Percentiles rank a stretch among this genome's conserved stretches.
These are phyloP conservation scores for Veloporphyrellus conicus DNA, from an alignment of 1,284 basidiomycete genomes.

Conservation along the genomic window DNA sequence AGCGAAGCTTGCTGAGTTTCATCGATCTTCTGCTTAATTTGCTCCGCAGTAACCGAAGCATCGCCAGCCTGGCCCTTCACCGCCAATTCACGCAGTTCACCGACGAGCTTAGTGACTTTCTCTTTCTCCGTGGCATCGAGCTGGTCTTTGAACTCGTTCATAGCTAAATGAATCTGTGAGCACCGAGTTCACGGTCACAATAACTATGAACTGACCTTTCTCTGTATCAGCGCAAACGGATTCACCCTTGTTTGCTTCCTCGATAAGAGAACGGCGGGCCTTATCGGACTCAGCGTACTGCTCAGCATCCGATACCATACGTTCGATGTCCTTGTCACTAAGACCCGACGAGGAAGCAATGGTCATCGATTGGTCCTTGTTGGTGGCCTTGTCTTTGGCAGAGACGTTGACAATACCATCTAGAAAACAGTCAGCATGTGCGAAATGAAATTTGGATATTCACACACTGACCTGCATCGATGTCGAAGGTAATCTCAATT, in stretches of 20 bases:
- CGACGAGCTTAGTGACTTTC: conserved; percentile 84
- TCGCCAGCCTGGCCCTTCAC: conserved; percentile 89
- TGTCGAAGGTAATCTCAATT: conserved; percentile 98
- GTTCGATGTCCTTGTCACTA: conserved; percentile 94
- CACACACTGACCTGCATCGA: conserved; percentile 76
- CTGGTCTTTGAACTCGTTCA: conserved; percentile 97
- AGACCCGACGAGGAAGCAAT: conserved; percentile 97
- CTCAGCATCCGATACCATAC: conserved; percentile 95
- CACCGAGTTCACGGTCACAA: neutral
- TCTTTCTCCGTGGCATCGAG: conserved; percentile 89
- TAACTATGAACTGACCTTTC: conserved; percentile 60
- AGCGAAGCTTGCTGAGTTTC: conserved; percentile 97
- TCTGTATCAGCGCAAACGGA: conserved; percentile 93
- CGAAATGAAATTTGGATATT: neutral
- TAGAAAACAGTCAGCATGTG: conserved; percentile 21
- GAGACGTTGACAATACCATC: conserved; percentile 96
- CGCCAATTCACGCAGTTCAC: conserved; percentile 86
- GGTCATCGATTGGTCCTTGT: conserved; percentile 96
- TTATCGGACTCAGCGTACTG: conserved; percentile 91
- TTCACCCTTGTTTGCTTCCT: conserved; percentile 97
- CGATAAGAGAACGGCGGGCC: conserved; percentile 82
- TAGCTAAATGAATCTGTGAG: conserved; percentile 48
- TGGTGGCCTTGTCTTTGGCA: conserved; percentile 96
- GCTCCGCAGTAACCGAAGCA: conserved; percentile 74
- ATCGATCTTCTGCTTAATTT: conserved; percentile 89